Base-by-base conservation (phyloP, 23 red algal species). In the Gracilaria caudata region DNA sequence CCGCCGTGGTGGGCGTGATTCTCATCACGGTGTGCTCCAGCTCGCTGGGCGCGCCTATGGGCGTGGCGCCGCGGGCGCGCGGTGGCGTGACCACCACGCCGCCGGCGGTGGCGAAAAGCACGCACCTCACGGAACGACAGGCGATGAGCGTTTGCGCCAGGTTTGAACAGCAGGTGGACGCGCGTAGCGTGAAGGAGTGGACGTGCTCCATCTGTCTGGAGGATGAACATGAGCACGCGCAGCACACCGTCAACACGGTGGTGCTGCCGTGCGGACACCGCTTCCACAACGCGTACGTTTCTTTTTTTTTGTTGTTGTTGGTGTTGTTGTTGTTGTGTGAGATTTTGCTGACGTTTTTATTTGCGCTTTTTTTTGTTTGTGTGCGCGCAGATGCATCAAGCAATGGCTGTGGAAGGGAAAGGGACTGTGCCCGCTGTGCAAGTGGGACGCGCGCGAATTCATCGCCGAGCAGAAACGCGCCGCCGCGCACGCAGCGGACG, bases 161-260 rank as follows among this genome's bases (percentile, higher is more conserved):
- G 10, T 84, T 84, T 29, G 36, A 20, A 4, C n/a, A 71, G 17
- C 25, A 6, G 12, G 5, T 71, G 7, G 23, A 24, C 56, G 63
- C 57, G 80, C 56, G 26, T 6, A 13, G 58, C 36, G 78, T n/a
- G 75, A 7, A 20, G 32, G 83, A 77, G 9, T 87, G 83, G 83
- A 75, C 68, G 21, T 87, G 83, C 68, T 77, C 83, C 20, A 77
- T 87, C 57, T 87, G 83, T 29, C 83, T 87, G 41, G 83, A 87
- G 9, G 83, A 77, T 8, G 68, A 77, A 28, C n/a, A 59, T 0
- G 4, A 37, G 14, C 19, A 17, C 36, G 68, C 49, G 49, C 49
- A 45, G 12, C 12, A 53, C 49, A 53, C 19, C 17, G 20, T 77
- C 3, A 32, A 51, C 2, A 76, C 68, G 4, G 64, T 73, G 0